Evolutionary conservation across 805 yeast species (phyloP).

Genomic region (Wickerhamiella brachini): DNA sequence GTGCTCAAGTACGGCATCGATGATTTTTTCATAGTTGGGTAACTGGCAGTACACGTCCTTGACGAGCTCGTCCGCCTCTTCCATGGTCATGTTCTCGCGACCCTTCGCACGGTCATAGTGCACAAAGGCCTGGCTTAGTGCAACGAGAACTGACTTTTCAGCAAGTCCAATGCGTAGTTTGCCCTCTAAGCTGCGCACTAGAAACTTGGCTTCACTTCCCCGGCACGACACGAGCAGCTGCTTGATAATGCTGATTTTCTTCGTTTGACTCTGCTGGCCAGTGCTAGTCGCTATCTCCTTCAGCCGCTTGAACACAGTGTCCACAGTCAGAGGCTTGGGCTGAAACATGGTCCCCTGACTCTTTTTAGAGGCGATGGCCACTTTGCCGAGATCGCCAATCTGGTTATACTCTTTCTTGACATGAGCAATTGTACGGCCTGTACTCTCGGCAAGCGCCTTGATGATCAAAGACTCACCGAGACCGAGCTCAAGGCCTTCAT

Average conservation of each 20-base stretch:
- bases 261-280: conserved; percentile 71
- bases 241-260: conserved; percentile 67
- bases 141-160: conserved; percentile 76
- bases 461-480: conserved; percentile 80
- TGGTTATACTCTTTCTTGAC: conserved; percentile 63
- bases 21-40: conserved; percentile 78
- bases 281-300: conserved; percentile 62
- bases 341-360: conserved; percentile 89
- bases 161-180: conserved; percentile 88
- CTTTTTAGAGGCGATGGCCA: conserved; percentile 70
- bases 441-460: conserved; percentile 79
- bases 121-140: conserved; percentile 72
- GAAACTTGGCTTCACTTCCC: conserved; percentile 76
- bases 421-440: conserved; percentile 63
- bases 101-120: conserved; percentile 37
- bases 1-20: conserved; percentile 45
- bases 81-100: conserved; percentile 32
- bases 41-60: conserved; percentile 80
- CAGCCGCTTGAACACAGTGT: conserved; percentile 58
- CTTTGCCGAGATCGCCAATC: conserved; percentile 80
- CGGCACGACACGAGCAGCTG: conserved; percentile 75
- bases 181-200: conserved; percentile 84
- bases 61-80: conserved; percentile 60
- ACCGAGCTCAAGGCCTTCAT: conserved; percentile 87
- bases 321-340: conserved; percentile 66